A percentile compares a stretch with the other conserved stretches of the same genome.
These are phyloP conservation scores for Rosa rugosa DNA, from an alignment of 306 rosid species.

Conservation along the genomic window DNA sequence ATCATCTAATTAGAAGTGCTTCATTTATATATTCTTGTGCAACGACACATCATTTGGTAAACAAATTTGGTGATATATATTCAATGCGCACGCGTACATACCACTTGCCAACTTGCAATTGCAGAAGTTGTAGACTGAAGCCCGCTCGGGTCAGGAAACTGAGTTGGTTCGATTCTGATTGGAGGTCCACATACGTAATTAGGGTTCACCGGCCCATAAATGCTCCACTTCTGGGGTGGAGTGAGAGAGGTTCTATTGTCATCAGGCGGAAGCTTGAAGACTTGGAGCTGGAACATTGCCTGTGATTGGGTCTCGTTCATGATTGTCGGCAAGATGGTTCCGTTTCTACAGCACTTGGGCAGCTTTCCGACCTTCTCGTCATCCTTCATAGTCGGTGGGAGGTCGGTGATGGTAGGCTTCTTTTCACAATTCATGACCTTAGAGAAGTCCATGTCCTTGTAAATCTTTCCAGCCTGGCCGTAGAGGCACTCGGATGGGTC, in stretches of 20 bases:
- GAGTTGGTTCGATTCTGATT: constrained; percentile 51
- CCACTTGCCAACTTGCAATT: constrained; percentile 76
- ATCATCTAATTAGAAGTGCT: not conserved
- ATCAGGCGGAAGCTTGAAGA: constrained; percentile 74
- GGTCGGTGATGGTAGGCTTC: constrained; percentile 61
- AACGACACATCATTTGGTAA: not conserved
- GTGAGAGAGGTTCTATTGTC: constrained; percentile 56
- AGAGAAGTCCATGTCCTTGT: constrained; percentile 64
- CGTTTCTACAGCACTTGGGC: constrained; percentile 76
- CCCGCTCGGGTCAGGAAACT: constrained; percentile 73
- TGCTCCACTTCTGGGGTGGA: constrained; percentile 71
- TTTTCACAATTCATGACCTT: constrained; percentile 60
- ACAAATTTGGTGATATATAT: not conserved
- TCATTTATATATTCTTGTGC: not conserved
- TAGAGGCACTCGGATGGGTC: constrained; percentile 58
- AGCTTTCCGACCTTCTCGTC: constrained; percentile 68
- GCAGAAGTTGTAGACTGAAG: constrained; percentile 45
- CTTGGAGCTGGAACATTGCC: constrained; percentile 68
- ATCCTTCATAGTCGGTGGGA: constrained; percentile 46
- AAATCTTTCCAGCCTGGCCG: constrained; percentile 52
- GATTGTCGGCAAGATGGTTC: constrained; percentile 54
- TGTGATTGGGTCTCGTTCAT: constrained; percentile 57
- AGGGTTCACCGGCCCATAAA: constrained; percentile 68
- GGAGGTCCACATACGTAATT: constrained; percentile 62
- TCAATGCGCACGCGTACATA: not conserved